Percentiles rank a stretch among this genome's conserved stretches.
These are phyloP conservation scores for Primulina huaijiensis DNA, from an alignment of 257 asterid species.

Conservation along the genomic window DNA sequence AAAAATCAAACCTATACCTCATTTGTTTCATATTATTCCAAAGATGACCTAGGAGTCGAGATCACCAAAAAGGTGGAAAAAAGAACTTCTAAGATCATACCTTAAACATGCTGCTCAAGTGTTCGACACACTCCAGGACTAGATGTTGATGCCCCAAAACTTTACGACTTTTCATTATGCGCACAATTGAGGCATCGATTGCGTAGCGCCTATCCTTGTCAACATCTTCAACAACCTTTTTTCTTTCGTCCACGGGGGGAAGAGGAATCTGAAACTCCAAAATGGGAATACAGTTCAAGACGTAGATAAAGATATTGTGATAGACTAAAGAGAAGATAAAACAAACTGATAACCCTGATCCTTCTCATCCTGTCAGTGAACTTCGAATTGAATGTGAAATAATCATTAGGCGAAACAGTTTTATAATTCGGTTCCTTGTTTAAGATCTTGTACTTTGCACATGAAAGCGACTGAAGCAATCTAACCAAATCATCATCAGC, in stretches of 20 bases:
- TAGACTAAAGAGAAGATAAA: neutral
- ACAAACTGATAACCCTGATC: constrained; percentile 39
- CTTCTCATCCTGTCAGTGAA: constrained; percentile 57
- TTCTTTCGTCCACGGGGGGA: constrained; percentile 55
- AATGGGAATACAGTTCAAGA: constrained; percentile 1
- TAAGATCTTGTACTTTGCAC: constrained; percentile 57
- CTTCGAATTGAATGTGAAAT: constrained; percentile 47
- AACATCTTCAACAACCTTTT: constrained; percentile 53
- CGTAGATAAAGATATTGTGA: neutral
- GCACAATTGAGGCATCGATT: constrained; percentile 55
- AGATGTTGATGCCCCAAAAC: constrained; percentile 47
- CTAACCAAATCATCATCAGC: constrained; percentile 52
- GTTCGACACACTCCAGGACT: constrained; percentile 52
- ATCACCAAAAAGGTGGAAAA: neutral
- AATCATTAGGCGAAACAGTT: constrained; percentile 38
- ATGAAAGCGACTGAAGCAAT: constrained; percentile 53
- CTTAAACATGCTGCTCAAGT: constrained; percentile 49
- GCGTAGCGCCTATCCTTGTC: constrained; percentile 46
- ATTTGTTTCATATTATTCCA: neutral
- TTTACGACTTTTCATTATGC: constrained; percentile 63
- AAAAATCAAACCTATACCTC: neutral
- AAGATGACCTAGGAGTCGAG: neutral
- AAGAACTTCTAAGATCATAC: constrained; percentile 18
- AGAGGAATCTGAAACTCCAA: constrained; percentile 42
- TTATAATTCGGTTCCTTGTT: constrained; percentile 39